Evolutionary conservation across 192 early-diverging fungal genomes (phyloP), one percentile per base, ranked within the genome.

Genomic region (Coemansia sp.): DNA sequence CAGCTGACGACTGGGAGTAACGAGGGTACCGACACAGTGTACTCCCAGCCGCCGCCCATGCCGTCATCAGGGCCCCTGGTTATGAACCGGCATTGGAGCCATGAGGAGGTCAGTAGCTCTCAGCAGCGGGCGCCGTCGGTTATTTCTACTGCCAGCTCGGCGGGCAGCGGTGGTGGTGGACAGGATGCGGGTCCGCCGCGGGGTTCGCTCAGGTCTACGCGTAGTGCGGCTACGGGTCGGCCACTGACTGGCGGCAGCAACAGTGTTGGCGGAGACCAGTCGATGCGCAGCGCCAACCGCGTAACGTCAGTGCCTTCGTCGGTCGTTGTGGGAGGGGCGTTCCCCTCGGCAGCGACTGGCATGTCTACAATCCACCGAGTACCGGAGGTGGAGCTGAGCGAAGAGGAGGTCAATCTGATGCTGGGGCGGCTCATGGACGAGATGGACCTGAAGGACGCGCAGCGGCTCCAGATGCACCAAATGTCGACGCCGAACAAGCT

Each of bases 401-500:
- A 82, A 40, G 80, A 82, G 36, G 84, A 86, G 67, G 70, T 86
- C 41, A 79, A 86, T 67, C 66, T 76, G 62, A 81, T 86, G 84
- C 72, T 86, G 60, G 75, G 73, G 0, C 71, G 80, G n/a, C 68
- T 86, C 52, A 86, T 83, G 78, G 81, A 83, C 72, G 81, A 83
- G 55, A 86, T 86, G 85, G 81, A 83, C 22, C 71, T 86, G 22
- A 79, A 74, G 60, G 85, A 86, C 55, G 73, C 78, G 12, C 81
- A 83, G 64, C 78, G 81, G 12, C 53, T 77, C 65, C 77, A 86
- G 62, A 86, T 86, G 81, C 85, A 82, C 39, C 80, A 80, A 50
- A 78, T 86, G 78, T 78, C 85, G 41, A 64, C 78, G 39, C 71
- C 78, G 40, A 80, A 79, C 69, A 86, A 86, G 66, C 85, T 83